A percentile compares a stretch with the other conserved stretches of the same genome.
Conservation (phyloP, 352 stramenopile genomes). For the Phytopythium sindhum region DNA sequence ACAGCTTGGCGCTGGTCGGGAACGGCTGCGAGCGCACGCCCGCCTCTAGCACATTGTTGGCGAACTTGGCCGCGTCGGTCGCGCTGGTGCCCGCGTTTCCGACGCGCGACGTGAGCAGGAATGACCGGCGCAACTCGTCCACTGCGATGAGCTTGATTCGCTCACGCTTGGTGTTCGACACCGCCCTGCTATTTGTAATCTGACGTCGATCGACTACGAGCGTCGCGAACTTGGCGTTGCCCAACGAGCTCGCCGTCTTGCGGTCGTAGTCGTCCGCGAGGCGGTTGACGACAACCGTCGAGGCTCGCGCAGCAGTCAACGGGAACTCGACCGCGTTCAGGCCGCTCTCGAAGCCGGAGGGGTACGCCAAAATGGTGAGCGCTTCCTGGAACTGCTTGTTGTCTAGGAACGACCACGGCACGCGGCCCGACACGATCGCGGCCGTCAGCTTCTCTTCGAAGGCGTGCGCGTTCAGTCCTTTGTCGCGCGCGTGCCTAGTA, state of each 20-base stretch:
- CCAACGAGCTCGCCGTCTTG: slow-evolving; percentile 16
- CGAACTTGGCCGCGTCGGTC: not conserved
- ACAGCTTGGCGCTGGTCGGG: not conserved
- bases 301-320: slow-evolving; percentile 23
- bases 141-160: slow-evolving; percentile 13
- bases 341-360: not conserved
- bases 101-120: slow-evolving; percentile 13
- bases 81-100: not conserved
- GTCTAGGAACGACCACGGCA: slow-evolving; percentile 27
- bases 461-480: not conserved
- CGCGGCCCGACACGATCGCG: slow-evolving; percentile 19
- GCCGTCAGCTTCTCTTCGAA: slow-evolving; percentile 33
- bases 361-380: slow-evolving; percentile 14
- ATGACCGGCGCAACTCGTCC: slow-evolving; percentile 23
- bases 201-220: not conserved
- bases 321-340: slow-evolving; percentile 13
- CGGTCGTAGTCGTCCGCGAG: slow-evolving; percentile 22
- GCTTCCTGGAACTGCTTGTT: slow-evolving; percentile 24
- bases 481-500: not conserved
- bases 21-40: slow-evolving; percentile 3
- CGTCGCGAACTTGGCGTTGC: slow-evolving; percentile 2
- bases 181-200: not conserved
- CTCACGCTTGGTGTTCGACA: not conserved
- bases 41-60: not conserved
- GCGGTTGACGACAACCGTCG: slow-evolving; percentile 20